A percentile compares a stretch with the other conserved stretches of the same genome.
These are phyloP conservation scores for Chaetothyriales sp. DNA, from an alignment of 2,329 filamentous ascomycete species.

Conservation along the genomic window DNA sequence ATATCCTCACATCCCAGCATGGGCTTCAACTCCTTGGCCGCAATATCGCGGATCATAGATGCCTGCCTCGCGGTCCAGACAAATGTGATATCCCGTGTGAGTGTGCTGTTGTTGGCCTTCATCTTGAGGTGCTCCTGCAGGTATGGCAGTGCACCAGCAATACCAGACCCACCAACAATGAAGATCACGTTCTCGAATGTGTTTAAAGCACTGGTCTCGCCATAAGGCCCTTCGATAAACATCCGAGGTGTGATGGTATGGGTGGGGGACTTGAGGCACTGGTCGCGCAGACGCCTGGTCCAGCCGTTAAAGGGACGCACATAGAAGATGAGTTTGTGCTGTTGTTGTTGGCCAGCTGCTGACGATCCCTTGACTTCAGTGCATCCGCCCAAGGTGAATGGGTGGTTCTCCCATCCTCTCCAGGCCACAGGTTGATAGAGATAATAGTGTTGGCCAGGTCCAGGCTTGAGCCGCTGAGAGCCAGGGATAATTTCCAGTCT, in stretches of 20 bases:
- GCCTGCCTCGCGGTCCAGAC: slow-evolving; percentile 23
- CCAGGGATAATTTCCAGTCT: slow-evolving; percentile 30
- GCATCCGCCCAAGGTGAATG: slow-evolving; percentile 31
- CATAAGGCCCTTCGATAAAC: slow-evolving; percentile 38
- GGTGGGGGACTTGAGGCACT: slow-evolving; percentile 20
- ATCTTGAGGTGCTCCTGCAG: slow-evolving; percentile 20
- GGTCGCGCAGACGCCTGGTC: slow-evolving; percentile 30
- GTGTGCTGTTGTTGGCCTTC: slow-evolving; percentile 5
- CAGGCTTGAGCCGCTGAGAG: slow-evolving; percentile 21
- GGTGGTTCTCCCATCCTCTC: slow-evolving; percentile 37
- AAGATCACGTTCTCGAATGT: slow-evolving; percentile 38
- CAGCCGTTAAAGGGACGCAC: slow-evolving; percentile 38
- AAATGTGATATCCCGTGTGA: slow-evolving; percentile 20
- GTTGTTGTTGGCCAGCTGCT: too few species aligned
- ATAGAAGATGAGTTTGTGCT: slow-evolving; percentile 29
- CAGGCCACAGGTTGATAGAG: slow-evolving; percentile 33
- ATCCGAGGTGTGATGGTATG: slow-evolving; percentile 22
- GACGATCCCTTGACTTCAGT: slow-evolving; percentile 11
- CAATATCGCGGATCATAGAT: slow-evolving; percentile 20
- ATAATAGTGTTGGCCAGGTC: slow-evolving; percentile 37
- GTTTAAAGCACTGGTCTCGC: slow-evolving; percentile 27
- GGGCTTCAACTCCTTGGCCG: slow-evolving; percentile 17
- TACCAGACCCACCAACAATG: slow-evolving; percentile 25
- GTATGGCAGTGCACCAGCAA: slow-evolving; percentile 33
- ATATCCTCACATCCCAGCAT: slow-evolving; percentile 21